Conservation (phyloP, 805 yeast species). For the Candida nitratophila region DNA sequence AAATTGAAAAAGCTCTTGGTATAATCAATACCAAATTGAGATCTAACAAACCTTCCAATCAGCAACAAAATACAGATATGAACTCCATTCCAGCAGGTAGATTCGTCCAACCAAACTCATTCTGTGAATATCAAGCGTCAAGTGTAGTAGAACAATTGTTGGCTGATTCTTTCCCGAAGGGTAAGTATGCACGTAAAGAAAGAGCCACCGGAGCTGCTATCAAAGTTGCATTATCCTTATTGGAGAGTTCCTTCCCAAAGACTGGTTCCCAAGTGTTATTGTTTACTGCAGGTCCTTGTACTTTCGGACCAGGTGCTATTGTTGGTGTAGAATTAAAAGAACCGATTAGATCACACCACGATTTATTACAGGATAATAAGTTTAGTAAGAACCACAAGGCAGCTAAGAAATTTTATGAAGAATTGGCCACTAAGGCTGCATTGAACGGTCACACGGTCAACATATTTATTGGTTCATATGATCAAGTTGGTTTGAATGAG, state of each 20-base stretch:
- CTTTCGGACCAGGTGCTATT: constrained; percentile 57
- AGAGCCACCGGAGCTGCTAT: constrained; percentile 59
- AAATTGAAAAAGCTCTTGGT: constrained; percentile 40
- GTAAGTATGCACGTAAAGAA: constrained; percentile 37
- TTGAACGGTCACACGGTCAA: constrained; percentile 48
- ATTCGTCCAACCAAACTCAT: constrained; percentile 40
- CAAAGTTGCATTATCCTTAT: constrained; percentile 35
- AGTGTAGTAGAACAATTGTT: constrained; percentile 40
- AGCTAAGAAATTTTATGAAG: constrained; percentile 41
- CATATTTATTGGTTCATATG: constrained; percentile 59
- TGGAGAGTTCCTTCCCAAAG: constrained; percentile 33
- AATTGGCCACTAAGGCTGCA: constrained; percentile 40
- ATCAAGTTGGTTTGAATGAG: constrained; percentile 61
- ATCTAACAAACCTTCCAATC: constrained; percentile 2
- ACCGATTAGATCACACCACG: constrained; percentile 62
- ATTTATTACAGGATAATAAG: constrained; percentile 37
- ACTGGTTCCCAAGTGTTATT: constrained; percentile 48
- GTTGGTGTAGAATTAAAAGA: constrained; percentile 51
- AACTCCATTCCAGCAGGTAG: constrained; percentile 22
- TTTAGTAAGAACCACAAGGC: constrained; percentile 33
- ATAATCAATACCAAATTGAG: constrained; percentile 22
- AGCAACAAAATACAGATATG: constrained; percentile 7
- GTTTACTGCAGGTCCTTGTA: constrained; percentile 60
- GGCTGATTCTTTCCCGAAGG: constrained; percentile 42
- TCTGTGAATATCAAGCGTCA: constrained; percentile 45